Evolutionary conservation across 306 rosid genomes (phyloP).

Genomic region (Astragalus membranaceus): DNA sequence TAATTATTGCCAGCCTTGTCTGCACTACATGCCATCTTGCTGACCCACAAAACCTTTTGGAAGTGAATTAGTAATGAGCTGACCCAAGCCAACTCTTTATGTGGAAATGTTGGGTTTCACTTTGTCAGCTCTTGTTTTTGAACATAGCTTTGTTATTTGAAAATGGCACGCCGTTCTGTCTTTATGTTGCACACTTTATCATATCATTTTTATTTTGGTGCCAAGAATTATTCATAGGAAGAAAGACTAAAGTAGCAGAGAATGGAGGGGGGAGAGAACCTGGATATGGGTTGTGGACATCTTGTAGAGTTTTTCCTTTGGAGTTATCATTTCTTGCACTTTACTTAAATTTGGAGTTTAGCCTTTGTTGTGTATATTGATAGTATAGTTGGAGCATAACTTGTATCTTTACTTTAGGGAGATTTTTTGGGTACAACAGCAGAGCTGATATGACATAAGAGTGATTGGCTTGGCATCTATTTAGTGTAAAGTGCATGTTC

Average conservation of each 20-base stretch:
- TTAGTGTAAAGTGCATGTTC: background rate
- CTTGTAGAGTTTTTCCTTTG: background rate
- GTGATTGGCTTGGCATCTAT: background rate
- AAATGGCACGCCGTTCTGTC: background rate
- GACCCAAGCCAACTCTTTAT: background rate
- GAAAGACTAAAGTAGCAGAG: background rate
- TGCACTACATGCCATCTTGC: background rate
- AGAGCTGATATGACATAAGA: background rate
- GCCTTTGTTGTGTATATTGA: constrained; percentile 1
- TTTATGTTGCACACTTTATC: background rate
- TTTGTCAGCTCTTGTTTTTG: background rate
- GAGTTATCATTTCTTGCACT: background rate
- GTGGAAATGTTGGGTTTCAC: background rate
- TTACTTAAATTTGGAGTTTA: background rate
- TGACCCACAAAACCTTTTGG: constrained; percentile 3
- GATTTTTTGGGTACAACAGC: background rate
- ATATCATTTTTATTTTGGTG: background rate
- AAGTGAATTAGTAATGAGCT: background rate
- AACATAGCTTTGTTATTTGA: background rate
- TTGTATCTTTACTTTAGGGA: background rate
- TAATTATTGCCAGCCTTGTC: background rate
- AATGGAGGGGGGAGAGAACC: background rate
- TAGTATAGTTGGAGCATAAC: background rate
- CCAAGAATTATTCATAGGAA: background rate
- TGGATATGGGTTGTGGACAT: background rate